Base-by-base conservation (phyloP, 2,329 filamentous ascomycete species). In the Hortaea sp. region DNA sequence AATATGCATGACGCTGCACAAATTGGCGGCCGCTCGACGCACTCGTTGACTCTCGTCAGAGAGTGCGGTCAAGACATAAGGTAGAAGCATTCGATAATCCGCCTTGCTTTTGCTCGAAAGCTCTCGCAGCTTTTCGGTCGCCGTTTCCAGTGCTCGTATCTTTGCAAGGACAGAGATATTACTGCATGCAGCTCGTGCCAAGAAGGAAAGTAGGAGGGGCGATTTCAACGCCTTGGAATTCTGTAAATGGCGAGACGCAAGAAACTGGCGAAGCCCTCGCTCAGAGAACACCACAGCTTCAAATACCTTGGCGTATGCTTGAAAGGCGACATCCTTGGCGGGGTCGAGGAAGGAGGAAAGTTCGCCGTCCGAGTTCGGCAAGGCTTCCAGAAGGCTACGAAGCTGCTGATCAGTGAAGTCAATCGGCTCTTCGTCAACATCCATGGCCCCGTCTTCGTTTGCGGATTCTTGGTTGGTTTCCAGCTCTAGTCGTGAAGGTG, bases 1-100 rank as follows among this genome's bases (percentile, higher is more conserved):
- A 20, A 29, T 38, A 7, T 32, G 12, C n/a, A 47, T 35, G n/a
- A 32, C 20, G 5, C 28, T 28, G 11, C 41, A 47, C 7, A 52
- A 29, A 7, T 28, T 27, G 7, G 48, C 50, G 29, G 88, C 85
- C 43, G 85, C 80, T 31, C 44, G 41, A 13, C 53, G 49, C 27
- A 54, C 53, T 11, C 79, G 79, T 50, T 82, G 80, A 1, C 85
- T 85, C 5, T 80, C 69, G 62, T 97, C 90, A 27, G 79, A 74
- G 12, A 97, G 75, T 20, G 84, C 85, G 34, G 77, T 72, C 40
- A 95, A 69, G 30, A 83, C 71, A 66, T 94, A 95, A 2, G 90
- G 90, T n/a, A 95, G 61, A 12, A 95, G 63, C 7, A 79, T 77
- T 61, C 97, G 90, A 42, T 89, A 74, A 61, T 95, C 60, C 37